Evolutionary conservation across 768 basidiomycete genomes (phyloP).

Genomic region (Hypholoma sublateritium): DNA sequence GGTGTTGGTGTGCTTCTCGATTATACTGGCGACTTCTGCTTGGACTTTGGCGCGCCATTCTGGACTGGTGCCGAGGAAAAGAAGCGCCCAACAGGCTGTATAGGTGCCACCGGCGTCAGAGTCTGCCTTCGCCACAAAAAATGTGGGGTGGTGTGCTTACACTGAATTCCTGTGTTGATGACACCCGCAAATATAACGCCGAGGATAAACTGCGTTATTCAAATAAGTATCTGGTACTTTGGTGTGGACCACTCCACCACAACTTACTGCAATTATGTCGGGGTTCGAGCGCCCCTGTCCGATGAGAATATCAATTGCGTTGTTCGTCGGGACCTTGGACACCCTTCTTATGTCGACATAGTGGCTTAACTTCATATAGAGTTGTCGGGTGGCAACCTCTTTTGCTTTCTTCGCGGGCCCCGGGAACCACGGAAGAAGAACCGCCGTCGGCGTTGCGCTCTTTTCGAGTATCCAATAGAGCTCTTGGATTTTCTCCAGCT

Average conservation of each 20-base stretch:
- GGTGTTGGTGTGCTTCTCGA: slow-evolving; percentile 28
- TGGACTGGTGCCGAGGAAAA: slow-evolving; percentile 33
- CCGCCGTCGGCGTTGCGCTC: slow-evolving; percentile 30
- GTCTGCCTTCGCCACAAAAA: not conserved
- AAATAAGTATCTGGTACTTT: not conserved
- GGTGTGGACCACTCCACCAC: not conserved
- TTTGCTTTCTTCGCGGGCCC: slow-evolving; percentile 28
- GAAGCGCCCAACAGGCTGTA: slow-evolving; percentile 36
- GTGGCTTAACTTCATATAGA: slow-evolving; percentile 25
- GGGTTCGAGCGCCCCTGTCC: slow-evolving; percentile 25
- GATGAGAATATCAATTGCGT: slow-evolving; percentile 38
- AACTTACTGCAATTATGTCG: slow-evolving; percentile 26
- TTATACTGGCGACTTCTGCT: slow-evolving; percentile 30
- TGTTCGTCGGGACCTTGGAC: slow-evolving; percentile 22
- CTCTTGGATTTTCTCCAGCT: slow-evolving; percentile 21
- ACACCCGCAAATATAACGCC: slow-evolving; percentile 36
- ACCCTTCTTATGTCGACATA: slow-evolving; percentile 30
- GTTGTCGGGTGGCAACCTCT: slow-evolving; percentile 27
- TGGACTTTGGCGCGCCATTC: slow-evolving; percentile 35
- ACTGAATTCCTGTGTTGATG: slow-evolving; percentile 34
- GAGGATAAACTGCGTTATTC: slow-evolving; percentile 27
- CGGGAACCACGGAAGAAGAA: slow-evolving; percentile 38
- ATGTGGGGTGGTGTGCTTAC: slow-evolving; percentile 22
- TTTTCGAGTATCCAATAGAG: slow-evolving; percentile 33
- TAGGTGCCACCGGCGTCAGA: not conserved